Base-by-base conservation (phyloP, 139 green algal species). In the Chlorella sp. region DNA sequence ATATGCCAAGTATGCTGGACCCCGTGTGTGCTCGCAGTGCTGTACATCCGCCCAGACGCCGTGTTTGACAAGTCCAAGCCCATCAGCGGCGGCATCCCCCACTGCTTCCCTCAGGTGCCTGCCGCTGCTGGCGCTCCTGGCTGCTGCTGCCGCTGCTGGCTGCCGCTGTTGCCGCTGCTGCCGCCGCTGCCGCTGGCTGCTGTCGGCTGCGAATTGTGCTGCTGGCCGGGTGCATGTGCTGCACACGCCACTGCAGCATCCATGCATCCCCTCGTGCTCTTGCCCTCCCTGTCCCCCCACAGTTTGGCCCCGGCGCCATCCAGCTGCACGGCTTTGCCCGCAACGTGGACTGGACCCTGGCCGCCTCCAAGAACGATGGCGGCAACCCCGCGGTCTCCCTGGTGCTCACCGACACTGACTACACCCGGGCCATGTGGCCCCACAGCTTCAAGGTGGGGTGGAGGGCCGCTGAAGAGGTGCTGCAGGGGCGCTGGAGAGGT, bases 251-350 rank as follows among this genome's bases (percentile, higher is more conserved):
- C n/a, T n/a, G n/a, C n/a, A n/a, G n/a, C n/a, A n/a, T n/a, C n/a
- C n/a, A n/a, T n/a, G n/a, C n/a, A n/a, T n/a, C n/a, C n/a, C n/a
- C n/a, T n/a, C n/a, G n/a, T n/a, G n/a, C n/a, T n/a, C n/a, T n/a
- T n/a, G n/a, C n/a, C n/a, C n/a, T n/a, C n/a, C n/a, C n/a, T n/a
- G n/a, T n/a, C n/a, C n/a, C n/a, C n/a, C n/a, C 9, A 9, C 44
- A 51, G 44, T 98, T 98, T 87, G 96, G 96, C n/a, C 96, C 97
- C 2, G 96, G 96, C 44, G 82, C 86, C 18, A 97, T 99, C 88
- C 94, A 97, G 87, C 96, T 98, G 91, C 97, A 99, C 89, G 97
- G 97, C 36, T 99, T 99, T 92, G 97, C 97, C 0, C 94, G 97
- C 84, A 98, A 99, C 91, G 69, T 96, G 34, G 93, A 98, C 75